Percentiles rank a stretch among this genome's conserved stretches.
phyloP scores from a whole-genome alignment of 305 asterid species.

The Stenogyne calaminthoides region DNA sequence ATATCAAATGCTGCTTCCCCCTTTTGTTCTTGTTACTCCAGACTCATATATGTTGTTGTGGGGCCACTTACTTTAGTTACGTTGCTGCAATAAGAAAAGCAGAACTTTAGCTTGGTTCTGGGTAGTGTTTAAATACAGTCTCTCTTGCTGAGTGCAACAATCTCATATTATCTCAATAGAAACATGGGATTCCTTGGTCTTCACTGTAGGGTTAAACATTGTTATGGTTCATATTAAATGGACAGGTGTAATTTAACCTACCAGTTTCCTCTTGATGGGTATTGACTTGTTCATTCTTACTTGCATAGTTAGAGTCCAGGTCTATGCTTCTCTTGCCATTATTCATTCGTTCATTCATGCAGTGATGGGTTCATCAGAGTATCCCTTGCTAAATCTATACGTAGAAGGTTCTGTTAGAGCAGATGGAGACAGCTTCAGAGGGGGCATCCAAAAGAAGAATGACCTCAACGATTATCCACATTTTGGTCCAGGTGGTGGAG shows the following conservation, averaged over 20 bases:
- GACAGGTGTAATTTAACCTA: background rate
- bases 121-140: conserved; percentile 7
- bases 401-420: conserved; percentile 69
- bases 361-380: conserved; percentile 77
- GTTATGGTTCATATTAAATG: conserved; percentile 4
- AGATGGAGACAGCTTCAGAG: conserved; percentile 56
- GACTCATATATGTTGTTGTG: too few species aligned
- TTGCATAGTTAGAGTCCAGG: conserved; percentile 10
- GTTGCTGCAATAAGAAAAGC: background rate
- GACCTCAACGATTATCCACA: conserved; percentile 22
- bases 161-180: conserved; percentile 11
- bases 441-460: conserved; percentile 33
- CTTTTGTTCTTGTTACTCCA: background rate
- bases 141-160: background rate
- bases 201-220: background rate
- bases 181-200: conserved; percentile 10
- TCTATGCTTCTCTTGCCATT: conserved; percentile 24
- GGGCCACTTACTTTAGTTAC: background rate
- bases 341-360: conserved; percentile 38
- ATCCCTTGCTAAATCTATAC: conserved; percentile 54
- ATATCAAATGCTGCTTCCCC: conserved; percentile 16
- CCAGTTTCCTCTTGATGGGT: conserved; percentile 7
- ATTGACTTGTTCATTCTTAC: conserved; percentile 13
- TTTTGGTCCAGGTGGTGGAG: conserved; percentile 81
- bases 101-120: background rate